Base-by-base conservation (phyloP, 495 filamentous ascomycete genomes). In the Neurospora intermedia region DNA sequence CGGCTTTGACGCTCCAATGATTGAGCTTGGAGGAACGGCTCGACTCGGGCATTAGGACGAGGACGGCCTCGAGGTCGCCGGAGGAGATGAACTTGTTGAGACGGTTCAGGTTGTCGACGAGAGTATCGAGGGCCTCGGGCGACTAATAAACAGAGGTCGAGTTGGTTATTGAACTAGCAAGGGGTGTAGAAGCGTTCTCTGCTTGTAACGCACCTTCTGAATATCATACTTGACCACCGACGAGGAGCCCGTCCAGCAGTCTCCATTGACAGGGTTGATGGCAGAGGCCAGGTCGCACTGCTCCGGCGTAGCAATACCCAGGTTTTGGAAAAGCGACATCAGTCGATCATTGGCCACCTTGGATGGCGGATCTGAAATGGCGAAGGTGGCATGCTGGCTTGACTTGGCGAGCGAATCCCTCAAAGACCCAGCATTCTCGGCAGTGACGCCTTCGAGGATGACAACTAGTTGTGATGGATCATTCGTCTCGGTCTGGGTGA, bases 401-500 rank as follows among this genome's bases (percentile, higher is more conserved):
- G 78, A 23, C 70, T 75, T 43, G 71, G 78, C 70, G 70, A 84
- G 54, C 70, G 77, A 76, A 31, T 79, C 74, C 76, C 76, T 80
- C 27, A 84, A 42, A 31, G 76, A 71, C 69, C 75, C 69, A 54
- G 79, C 71, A 2, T 83, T 78, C 54, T 81, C 72, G 4, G 76
- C n/a, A 9, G 80, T 80, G 23, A 83, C 70, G 66, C 86, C 86
- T 74, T 87, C 85, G 40, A 88, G 78, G 59, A 87, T 77, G 70
- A 88, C 78, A 13, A 88, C 78, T 15, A 88, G 80, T 77, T 88
- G 85, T 69, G 79, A 76, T 48, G 83, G 80, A 69, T 82, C 78
- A 41, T 74, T 76, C 16, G 76, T 73, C 13, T 74, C 72, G 27
- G 48, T 9, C 1, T 80, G 76, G 39, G 77, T 74, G 69, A 87